Conservation (phyloP, 805 yeast genomes). For the Kazachstania taianensis region DNA sequence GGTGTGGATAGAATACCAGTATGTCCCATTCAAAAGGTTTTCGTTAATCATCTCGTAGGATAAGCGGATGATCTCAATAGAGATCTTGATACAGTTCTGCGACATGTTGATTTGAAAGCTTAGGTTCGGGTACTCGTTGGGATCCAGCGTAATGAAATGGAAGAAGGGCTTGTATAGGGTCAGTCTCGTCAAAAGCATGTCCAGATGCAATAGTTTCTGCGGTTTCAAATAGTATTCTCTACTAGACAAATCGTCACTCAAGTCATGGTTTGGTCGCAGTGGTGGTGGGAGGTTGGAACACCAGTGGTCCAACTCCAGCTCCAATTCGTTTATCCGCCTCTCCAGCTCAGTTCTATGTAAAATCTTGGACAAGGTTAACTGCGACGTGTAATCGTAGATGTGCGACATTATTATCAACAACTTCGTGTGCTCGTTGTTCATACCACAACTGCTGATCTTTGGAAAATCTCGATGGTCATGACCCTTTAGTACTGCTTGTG, state of each 20-base stretch:
- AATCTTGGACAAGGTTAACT: conserved; percentile 5
- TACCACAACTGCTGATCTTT: conserved; percentile 49
- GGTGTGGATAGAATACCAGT: conserved; percentile 87
- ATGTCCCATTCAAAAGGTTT: conserved; percentile 67
- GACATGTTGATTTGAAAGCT: conserved; percentile 62
- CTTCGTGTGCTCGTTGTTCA: conserved; percentile 79
- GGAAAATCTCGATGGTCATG: too few species aligned
- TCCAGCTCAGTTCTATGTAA: conserved; percentile 1
- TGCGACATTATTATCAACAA: conserved; percentile 51
- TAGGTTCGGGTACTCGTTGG: conserved; percentile 34
- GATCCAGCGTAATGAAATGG: conserved; percentile 43
- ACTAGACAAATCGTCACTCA: conserved; percentile 28
- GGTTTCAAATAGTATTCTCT: conserved; percentile 50
- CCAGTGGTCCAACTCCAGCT: conserved; percentile 64
- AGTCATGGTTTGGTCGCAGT: conserved; percentile 60
- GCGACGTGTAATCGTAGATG: conserved; percentile 8
- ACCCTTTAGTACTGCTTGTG: conserved; percentile 20
- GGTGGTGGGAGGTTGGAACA: conserved; percentile 57
- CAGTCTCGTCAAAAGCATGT: conserved; percentile 68
- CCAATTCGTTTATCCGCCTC: conserved; percentile 47
- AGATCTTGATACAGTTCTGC: conserved; percentile 72
- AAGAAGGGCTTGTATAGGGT: conserved; percentile 82
- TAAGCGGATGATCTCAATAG: conserved; percentile 68
- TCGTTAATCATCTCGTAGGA: conserved; percentile 73
- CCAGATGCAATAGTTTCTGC: conserved; percentile 59